Evolutionary conservation across 2,329 filamentous ascomycete genomes (phyloP).

Genomic region (Sclerotinia subarctica): DNA sequence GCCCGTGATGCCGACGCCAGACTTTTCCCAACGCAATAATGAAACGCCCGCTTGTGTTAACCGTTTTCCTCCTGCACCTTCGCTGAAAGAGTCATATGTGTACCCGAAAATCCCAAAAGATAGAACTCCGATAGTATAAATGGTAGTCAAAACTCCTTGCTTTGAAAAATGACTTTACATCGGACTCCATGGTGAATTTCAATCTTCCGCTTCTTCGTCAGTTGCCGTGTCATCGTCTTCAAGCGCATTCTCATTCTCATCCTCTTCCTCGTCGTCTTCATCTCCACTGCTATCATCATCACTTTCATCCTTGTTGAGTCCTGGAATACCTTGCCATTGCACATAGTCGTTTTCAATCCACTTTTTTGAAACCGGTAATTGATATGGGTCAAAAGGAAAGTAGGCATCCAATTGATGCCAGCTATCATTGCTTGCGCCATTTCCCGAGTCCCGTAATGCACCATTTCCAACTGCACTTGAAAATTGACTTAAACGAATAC

Average conservation of each 20-base stretch:
- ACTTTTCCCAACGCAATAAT: conserved; percentile 2
- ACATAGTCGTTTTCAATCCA: conserved; percentile 88
- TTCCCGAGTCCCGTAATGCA: conserved; percentile 49
- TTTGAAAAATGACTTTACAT: not conserved
- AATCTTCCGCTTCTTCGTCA: conserved; percentile 33
- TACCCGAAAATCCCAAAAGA: not conserved
- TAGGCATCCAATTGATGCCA: conserved; percentile 87
- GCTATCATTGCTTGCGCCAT: conserved; percentile 62
- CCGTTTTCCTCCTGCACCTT: not conserved
- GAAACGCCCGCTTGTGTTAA: not conserved
- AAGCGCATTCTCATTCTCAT: conserved; percentile 20
- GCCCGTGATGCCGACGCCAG: conserved; percentile 4
- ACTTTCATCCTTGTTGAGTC: conserved; percentile 58
- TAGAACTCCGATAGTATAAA: conserved; percentile 3
- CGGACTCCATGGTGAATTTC: conserved; percentile 3
- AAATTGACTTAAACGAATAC: conserved; percentile 73
- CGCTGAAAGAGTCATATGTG: conserved; percentile 4
- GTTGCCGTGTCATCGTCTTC: conserved; percentile 32
- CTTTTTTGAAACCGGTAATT: conserved; percentile 77
- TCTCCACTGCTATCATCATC: conserved; percentile 49
- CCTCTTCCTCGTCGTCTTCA: conserved; percentile 33
- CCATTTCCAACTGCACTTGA: conserved; percentile 51
- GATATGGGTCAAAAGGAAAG: conserved; percentile 97
- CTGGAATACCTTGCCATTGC: conserved; percentile 72
- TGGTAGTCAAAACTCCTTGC: conserved; percentile 2